Conservation (phyloP, 2,329 filamentous ascomycete species). For the Stachybotrys echinatus region DNA sequence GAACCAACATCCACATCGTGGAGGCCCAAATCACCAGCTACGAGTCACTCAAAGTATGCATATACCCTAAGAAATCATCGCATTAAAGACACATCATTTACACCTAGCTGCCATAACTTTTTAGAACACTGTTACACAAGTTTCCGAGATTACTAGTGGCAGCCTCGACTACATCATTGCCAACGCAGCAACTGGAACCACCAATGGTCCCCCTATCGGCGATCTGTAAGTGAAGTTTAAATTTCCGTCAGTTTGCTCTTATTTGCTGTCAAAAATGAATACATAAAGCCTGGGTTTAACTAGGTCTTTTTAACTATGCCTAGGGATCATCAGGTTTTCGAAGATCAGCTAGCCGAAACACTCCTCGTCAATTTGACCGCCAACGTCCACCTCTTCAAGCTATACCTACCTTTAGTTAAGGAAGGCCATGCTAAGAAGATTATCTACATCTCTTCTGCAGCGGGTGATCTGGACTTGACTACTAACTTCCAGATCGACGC, state of each 20-base stretch:
- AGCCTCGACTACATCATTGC: constrained; percentile 45
- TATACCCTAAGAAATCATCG: neutral
- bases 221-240: too few species aligned
- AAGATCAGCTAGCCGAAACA: neutral
- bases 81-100: neutral
- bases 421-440: constrained; percentile 48
- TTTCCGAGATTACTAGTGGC: constrained; percentile 23
- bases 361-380: constrained; percentile 46
- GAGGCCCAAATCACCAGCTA: constrained; percentile 6
- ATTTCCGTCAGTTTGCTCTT: too few species aligned
- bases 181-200: constrained; percentile 44
- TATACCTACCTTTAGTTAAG: constrained; percentile 46
- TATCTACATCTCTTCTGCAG: constrained; percentile 41
- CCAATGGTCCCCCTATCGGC: too few species aligned
- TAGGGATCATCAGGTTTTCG: too few species aligned
- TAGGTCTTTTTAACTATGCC: too few species aligned
- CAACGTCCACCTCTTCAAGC: constrained; percentile 44
- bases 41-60: constrained; percentile 5
- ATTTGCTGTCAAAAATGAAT: too few species aligned
- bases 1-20: constrained; percentile 6
- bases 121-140: constrained; percentile 18
- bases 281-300: too few species aligned
- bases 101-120: neutral
- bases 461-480: constrained; percentile 38
- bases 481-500: constrained; percentile 28